A percentile compares a stretch with the other conserved stretches of the same genome.
phyloP scores from a whole-genome alignment of 352 stramenopile species.

The Pythium aristosporum region DNA sequence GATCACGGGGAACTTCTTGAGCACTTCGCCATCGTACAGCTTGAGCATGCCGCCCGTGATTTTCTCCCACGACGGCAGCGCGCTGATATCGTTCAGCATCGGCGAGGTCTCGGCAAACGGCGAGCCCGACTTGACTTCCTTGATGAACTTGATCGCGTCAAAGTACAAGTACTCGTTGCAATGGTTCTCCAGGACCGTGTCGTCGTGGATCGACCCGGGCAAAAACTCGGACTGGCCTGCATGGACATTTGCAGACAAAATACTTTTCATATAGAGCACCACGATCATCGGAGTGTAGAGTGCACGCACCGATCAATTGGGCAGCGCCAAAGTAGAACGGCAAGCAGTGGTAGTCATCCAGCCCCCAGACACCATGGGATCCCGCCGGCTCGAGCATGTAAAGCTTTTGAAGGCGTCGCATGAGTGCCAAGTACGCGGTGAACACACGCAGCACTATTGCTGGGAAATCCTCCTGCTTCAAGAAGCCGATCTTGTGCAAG shows the following conservation, averaged over 20 bases:
- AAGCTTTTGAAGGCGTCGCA: conserved; percentile 92
- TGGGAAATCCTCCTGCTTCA: conserved; percentile 80
- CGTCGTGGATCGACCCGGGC: conserved; percentile 77
- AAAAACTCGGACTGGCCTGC: conserved; percentile 63
- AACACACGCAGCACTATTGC: conserved; percentile 91
- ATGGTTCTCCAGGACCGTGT: conserved; percentile 55
- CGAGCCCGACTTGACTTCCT: conserved; percentile 87
- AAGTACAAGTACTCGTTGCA: conserved; percentile 91
- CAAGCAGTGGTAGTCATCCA: conserved; percentile 99
- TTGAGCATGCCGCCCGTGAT: conserved; percentile 90
- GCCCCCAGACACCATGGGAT: conserved; percentile 98
- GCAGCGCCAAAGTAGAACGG: conserved; percentile 97
- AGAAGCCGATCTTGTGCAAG: conserved; percentile 90
- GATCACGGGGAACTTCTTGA: conserved; percentile 98
- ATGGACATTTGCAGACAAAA: neutral
- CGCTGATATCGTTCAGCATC: conserved; percentile 93
- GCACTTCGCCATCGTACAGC: conserved; percentile 94
- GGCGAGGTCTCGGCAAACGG: conserved; percentile 93
- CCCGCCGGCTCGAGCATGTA: conserved; percentile 99
- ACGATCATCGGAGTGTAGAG: neutral
- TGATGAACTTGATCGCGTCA: conserved; percentile 91
- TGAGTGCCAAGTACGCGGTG: conserved; percentile 92
- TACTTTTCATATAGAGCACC: neutral
- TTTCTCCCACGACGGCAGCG: conserved; percentile 89
- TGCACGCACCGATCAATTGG: conserved; percentile 82